Evolutionary conservation across 2,329 filamentous ascomycete genomes (phyloP).

Genomic region (Diplocarpon rosae): DNA sequence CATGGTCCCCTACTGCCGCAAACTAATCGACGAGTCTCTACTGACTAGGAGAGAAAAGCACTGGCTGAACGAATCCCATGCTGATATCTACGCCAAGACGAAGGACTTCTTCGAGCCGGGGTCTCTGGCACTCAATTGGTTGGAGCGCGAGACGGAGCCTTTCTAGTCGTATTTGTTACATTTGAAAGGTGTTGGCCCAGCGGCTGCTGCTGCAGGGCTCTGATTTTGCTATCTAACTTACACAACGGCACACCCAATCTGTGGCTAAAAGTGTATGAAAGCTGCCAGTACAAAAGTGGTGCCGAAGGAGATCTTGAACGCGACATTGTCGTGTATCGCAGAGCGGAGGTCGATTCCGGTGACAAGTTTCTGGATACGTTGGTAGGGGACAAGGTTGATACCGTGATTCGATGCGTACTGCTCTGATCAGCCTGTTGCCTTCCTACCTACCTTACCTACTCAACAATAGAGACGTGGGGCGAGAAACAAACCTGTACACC

Average conservation of each 20-base stretch:
- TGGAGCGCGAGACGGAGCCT: constrained; percentile 74
- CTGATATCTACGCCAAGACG: constrained; percentile 73
- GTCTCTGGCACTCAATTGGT: constrained; percentile 62
- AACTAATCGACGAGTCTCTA: constrained; percentile 65
- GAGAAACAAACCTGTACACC: constrained; percentile 27
- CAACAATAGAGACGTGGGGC: background rate
- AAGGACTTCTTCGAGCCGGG: constrained; percentile 65
- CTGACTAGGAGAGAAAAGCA: constrained; percentile 64
- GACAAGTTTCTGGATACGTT: constrained; percentile 37
- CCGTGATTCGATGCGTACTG: constrained; percentile 40
- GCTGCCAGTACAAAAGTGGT: constrained; percentile 60
- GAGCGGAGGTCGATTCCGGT: constrained; percentile 37
- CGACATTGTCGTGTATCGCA: constrained; percentile 28
- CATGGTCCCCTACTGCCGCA: constrained; percentile 89
- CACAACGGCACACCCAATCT: background rate
- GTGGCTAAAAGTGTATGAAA: constrained; percentile 43
- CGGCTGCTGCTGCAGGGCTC: background rate
- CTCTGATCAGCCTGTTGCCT: constrained; percentile 3
- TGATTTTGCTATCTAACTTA: constrained; percentile 4
- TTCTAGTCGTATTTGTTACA: constrained; percentile 10
- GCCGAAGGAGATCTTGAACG: constrained; percentile 48
- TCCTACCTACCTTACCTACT: background rate
- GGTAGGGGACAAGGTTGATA: constrained; percentile 33
- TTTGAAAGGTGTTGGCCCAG: background rate
- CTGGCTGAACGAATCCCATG: constrained; percentile 83